Percentiles rank a stretch among this genome's conserved stretches.
These are phyloP conservation scores for Penicillium sp. DNA, from an alignment of 2,329 filamentous ascomycete genomes.

Conservation along the genomic window DNA sequence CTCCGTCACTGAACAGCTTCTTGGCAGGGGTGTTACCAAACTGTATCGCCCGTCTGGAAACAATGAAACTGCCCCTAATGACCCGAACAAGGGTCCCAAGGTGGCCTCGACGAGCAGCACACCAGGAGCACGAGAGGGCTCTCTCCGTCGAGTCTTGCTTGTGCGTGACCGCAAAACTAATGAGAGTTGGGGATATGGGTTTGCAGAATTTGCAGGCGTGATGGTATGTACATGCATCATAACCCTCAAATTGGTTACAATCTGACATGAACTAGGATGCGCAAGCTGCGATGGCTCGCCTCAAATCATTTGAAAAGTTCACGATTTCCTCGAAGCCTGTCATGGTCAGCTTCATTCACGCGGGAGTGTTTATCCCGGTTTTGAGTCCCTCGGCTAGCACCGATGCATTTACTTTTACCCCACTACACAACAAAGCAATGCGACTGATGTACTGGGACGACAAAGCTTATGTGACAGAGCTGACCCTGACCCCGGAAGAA, in stretches of 20 bases:
- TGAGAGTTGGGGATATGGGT: slow-evolving; percentile 78
- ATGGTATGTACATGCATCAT: slow-evolving; percentile 47
- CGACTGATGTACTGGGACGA: slow-evolving; percentile 77
- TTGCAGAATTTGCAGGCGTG: slow-evolving; percentile 77
- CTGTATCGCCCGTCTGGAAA: slow-evolving; percentile 62
- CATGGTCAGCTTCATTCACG: slow-evolving; percentile 73
- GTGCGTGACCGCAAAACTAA: slow-evolving; percentile 72
- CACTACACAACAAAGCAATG: slow-evolving; percentile 67
- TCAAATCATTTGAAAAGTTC: slow-evolving; percentile 71
- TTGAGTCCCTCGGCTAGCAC: slow-evolving; percentile 60
- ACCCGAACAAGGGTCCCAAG: slow-evolving; percentile 51
- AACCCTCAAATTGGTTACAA: background rate
- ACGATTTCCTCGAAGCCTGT: slow-evolving; percentile 75
- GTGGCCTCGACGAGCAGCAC: slow-evolving; percentile 62
- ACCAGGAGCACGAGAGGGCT: slow-evolving; percentile 70
- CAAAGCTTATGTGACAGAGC: slow-evolving; percentile 69
- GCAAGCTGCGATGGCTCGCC: slow-evolving; percentile 70
- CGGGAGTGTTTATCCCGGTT: slow-evolving; percentile 81
- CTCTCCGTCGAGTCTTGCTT: slow-evolving; percentile 74
- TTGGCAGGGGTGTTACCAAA: slow-evolving; percentile 73
- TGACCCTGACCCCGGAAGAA: slow-evolving; percentile 59
- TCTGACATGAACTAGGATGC: slow-evolving; percentile 56
- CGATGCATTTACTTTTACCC: slow-evolving; percentile 68
- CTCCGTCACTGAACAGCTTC: slow-evolving; percentile 70
- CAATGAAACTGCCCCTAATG: slow-evolving; percentile 34